Evolutionary conservation across 768 basidiomycete genomes (phyloP), one percentile per base, ranked within the genome.

Genomic region (Termitomyces sp.): DNA sequence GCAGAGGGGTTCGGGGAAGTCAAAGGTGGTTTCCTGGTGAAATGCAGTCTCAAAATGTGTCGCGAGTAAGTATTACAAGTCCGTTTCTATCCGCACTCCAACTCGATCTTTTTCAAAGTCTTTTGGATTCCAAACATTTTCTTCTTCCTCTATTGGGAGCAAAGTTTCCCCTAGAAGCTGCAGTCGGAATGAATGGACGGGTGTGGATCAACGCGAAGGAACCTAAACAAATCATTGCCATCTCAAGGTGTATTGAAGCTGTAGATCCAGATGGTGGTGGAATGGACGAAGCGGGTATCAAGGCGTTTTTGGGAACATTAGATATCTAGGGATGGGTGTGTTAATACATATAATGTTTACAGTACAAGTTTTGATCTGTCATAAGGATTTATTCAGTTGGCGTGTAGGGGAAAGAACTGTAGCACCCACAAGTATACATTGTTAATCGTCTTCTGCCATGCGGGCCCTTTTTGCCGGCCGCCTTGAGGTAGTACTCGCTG

Each of bases 1-100:
- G 76, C 94, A 1, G 91, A 92, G 58, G 96, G 94, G 0, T 98
- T 91, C 63, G 97, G 97, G 1, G 94, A 95, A 62, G 79, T 99
- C 37, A 94, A 91, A 61, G 90, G 87, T 8, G 96, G 96, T 1
- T 89, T 96, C 64, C 67, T 97, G 59, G 77, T 89, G 9, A 78
- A 82, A 35, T 91, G 90, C 64, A 93, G 92, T 64, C 72, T 98
- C 44, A 85, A 86, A 59, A 85, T 93, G 80, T 91, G 88, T 71
- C 81, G 95, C 72, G 77, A 84, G 96, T 96, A 64, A 70, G 89
- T 47, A 28, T 46, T 19, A 8, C 21, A 27, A 28, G 14, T 39
- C 16, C 23, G 23, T 51, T 30, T n/a, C n/a, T 16, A 19, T 28
- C 3, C 10, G 21, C 19, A 0, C 39, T 3, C 10, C 16, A 41